Percentiles rank a stretch among this genome's conserved stretches.
Conservation (phyloP, 139 green algal species). For the Microglena sp. region DNA sequence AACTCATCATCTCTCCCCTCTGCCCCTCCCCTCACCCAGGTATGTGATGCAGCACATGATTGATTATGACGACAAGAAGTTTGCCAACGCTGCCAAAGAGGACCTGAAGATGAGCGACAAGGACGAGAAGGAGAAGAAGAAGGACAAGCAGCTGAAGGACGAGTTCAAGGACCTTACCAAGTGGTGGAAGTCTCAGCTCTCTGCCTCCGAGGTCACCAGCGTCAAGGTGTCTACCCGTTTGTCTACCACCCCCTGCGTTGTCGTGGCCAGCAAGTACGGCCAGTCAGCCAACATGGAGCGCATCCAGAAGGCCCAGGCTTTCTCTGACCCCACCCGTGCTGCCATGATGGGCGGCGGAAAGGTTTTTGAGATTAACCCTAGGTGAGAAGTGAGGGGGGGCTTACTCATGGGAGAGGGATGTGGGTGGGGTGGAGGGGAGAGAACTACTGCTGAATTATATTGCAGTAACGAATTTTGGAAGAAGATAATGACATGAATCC, state of each 20-base stretch:
- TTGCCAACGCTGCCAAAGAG: slow-evolving; percentile 90
- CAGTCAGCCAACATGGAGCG: slow-evolving; percentile 96
- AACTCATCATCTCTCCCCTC: too few relatives aligned
- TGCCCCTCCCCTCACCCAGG: too few relatives aligned
- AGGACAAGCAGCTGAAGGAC: slow-evolving; percentile 74
- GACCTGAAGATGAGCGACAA: slow-evolving; percentile 86
- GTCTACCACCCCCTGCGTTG: slow-evolving; percentile 75
- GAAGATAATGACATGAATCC: not conserved
- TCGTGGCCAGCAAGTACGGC: slow-evolving; percentile 90
- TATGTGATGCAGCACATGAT: slow-evolving; percentile 61
- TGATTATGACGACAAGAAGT: slow-evolving; percentile 92
- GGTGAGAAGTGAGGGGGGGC: slow-evolving; percentile 15
- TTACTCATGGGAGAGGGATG: too few relatives aligned
- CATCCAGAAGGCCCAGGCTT: slow-evolving; percentile 77
- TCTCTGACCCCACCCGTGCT: slow-evolving; percentile 17
- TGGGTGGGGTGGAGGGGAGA: too few relatives aligned
- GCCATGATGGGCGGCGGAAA: slow-evolving; percentile 38
- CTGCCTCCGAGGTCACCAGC: slow-evolving; percentile 17
- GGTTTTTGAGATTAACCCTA: slow-evolving; percentile 94
- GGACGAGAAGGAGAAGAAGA: slow-evolving; percentile 72
- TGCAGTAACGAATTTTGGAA: not conserved
- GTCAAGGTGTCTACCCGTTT: slow-evolving; percentile 63
- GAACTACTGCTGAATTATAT: too few relatives aligned
- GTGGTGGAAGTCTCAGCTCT: slow-evolving; percentile 92
- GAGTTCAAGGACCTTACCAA: slow-evolving; percentile 78